Base-by-base conservation (phyloP, 163 green algal species). In the Chloroidium sp. region DNA sequence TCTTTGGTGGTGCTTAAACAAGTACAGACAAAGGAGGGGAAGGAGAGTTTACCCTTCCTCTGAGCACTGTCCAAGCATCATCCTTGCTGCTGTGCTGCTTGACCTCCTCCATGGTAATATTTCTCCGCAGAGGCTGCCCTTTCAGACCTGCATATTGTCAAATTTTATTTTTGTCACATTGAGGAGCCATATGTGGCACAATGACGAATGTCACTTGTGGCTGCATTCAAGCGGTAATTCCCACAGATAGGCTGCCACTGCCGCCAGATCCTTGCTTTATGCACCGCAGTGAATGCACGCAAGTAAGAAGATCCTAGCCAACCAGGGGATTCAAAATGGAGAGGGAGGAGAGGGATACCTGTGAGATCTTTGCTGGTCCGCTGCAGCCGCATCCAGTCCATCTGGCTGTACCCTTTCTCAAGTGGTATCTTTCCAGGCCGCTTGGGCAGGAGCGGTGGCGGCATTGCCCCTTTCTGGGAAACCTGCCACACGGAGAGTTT, bases 331-430 rank as follows among this genome's bases (percentile, higher is more conserved):
- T 36, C 36, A 36, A 36, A 36, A 36, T 36, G 36, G 36, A 36
- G 36, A 36, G 36, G 36, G 36, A 36, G 36, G 36, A 36, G 36
- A 36, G 64, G 6, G 6, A 6, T 36, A 82, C 92, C 90, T 82
- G 86, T 87, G 3, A 96, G 85, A 82, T 96, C 88, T 61, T 80
- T 62, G 1, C 85, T 84, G 58, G 76, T 87, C 2, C 84, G 83
- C 2, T 84, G 85, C 59, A 94, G 61, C 2, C 84, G 84, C 76
- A 98, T 84, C 94, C 94, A 98, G 80, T 96, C 92, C 81, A 97
- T 89, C 78, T 97, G 93, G 78, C 89, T 96, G 82, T 92, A 97
- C 1, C 94, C 94, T 74, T 95, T 97, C 75, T 97, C 92, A 2
- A 95, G 86, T 0, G 92, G 92, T 58, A 97, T 85, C 87, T 95